phyloP scores from a whole-genome alignment of 768 basidiomycete species.

The Mycena olivaceomarginata region DNA sequence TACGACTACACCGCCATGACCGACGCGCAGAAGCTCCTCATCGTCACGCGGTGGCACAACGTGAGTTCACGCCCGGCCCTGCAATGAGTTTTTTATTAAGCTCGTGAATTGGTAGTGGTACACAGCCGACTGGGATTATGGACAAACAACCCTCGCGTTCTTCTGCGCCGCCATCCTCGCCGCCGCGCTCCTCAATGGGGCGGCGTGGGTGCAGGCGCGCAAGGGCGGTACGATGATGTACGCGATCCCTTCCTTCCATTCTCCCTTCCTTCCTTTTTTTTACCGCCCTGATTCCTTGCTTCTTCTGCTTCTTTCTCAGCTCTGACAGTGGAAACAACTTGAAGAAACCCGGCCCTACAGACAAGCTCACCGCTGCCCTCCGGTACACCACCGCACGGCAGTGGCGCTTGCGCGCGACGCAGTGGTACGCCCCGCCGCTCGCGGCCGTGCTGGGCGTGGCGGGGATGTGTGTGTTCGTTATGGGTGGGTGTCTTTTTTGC shows the following conservation, averaged over 20 bases:
- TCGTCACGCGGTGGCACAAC: constrained; percentile 50
- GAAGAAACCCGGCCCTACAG: constrained; percentile 16
- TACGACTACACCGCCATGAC: constrained; percentile 51
- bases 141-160: constrained; percentile 51
- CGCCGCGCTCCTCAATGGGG: constrained; percentile 37
- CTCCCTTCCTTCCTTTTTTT: no score
- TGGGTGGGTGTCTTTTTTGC: constrained; percentile 36
- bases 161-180: constrained; percentile 52
- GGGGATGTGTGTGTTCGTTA: constrained; percentile 49
- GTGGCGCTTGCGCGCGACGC: constrained; percentile 43
- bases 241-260: no score
- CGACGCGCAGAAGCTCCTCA: constrained; percentile 44
- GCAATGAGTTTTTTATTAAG: no score
- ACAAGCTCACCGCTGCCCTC: constrained; percentile 44
- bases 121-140: constrained; percentile 56
- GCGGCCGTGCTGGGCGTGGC: constrained; percentile 49
- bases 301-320: background rate
- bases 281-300: background rate
- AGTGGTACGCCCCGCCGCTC: constrained; percentile 54
- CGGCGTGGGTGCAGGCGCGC: constrained; percentile 34
- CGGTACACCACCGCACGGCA: constrained; percentile 50
- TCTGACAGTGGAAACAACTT: background rate
- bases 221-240: no score
- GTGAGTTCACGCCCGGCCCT: constrained; percentile 38
- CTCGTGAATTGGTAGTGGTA: background rate